Percentiles rank a stretch among this genome's conserved stretches.
These are phyloP conservation scores for Rhizophagus prolifer DNA, from an alignment of 192 early-diverging fungal genomes.

Conservation along the genomic window DNA sequence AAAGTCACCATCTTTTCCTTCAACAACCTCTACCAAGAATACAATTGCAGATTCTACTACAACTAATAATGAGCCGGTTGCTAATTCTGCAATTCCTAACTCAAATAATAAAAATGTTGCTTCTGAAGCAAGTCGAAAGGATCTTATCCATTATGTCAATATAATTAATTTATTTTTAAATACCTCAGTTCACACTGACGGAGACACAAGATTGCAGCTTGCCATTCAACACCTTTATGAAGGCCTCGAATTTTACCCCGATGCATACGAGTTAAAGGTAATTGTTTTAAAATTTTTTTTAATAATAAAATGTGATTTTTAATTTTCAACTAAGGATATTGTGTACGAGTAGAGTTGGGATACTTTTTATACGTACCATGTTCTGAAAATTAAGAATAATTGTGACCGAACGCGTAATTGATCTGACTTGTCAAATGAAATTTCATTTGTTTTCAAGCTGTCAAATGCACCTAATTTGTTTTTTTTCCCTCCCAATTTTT, in stretches of 20 bases:
- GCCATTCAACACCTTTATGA: slow-evolving; percentile 8
- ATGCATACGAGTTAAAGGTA: slow-evolving; percentile 21
- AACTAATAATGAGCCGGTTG: neutral
- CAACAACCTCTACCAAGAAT: neutral
- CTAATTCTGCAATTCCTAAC: neutral
- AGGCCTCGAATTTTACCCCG: slow-evolving; percentile 5
- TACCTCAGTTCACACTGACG: neutral
- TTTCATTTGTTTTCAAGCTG: neutral
- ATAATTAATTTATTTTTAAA: neutral
- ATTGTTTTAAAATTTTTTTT: neutral
- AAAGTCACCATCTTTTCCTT: neutral
- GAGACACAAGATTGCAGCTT: slow-evolving; percentile 12
- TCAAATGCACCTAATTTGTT: neutral
- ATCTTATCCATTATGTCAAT: slow-evolving; percentile 6
- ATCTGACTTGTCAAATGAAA: neutral
- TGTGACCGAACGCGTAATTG: neutral
- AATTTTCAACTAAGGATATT: neutral
- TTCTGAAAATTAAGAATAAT: neutral
- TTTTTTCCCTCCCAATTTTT: no score
- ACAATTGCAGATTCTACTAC: neutral
- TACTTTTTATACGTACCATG: neutral
- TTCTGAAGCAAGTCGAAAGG: neutral
- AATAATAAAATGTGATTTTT: neutral
- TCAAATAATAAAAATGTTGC: neutral
- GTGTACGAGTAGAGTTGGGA: no score